A percentile compares a stretch with the other conserved stretches of the same genome.
Evolutionary conservation across 1,284 basidiomycete genomes (phyloP).

Genomic region (Ustilago vetiveriae): DNA sequence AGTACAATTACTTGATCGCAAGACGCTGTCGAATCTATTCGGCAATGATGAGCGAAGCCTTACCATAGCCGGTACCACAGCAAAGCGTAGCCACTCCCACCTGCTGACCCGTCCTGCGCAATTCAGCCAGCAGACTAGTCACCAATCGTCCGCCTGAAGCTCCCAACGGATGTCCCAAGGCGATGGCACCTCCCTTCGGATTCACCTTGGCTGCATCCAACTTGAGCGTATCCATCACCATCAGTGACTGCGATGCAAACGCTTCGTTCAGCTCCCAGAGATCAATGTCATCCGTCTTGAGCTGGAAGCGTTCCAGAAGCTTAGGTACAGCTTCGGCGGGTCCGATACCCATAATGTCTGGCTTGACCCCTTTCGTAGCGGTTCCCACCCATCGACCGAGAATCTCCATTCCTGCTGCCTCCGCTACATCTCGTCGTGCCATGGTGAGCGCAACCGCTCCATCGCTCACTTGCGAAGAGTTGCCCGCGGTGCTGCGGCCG

Average conservation of each 20-base stretch:
- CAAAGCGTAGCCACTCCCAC: conserved; percentile 62
- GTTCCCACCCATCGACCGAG: conserved; percentile 61
- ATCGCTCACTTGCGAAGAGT: conserved; percentile 63
- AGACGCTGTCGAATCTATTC: no score
- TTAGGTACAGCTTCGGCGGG: conserved; percentile 61
- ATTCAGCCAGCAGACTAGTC: conserved; percentile 59
- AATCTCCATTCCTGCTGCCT: conserved; percentile 59
- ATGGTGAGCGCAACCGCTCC: conserved; percentile 63
- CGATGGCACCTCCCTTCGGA: conserved; percentile 66
- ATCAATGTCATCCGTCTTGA: conserved; percentile 57
- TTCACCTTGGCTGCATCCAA: conserved; percentile 58
- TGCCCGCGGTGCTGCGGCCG: conserved; percentile 60
- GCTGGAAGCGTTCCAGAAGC: conserved; percentile 55
- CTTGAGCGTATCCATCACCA: conserved; percentile 59
- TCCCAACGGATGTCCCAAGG: conserved; percentile 64
- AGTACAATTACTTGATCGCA: no score
- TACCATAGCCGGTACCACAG: conserved; percentile 64
- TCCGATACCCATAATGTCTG: conserved; percentile 65
- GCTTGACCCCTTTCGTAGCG: conserved; percentile 60
- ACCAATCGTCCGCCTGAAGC: conserved; percentile 62
- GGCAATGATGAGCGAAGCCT: conserved; percentile 58
- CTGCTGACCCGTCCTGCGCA: conserved; percentile 57
- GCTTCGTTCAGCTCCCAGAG: conserved; percentile 66
- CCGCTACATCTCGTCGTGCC: conserved; percentile 59
- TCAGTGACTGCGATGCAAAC: conserved; percentile 63